Evolutionary conservation across 2,329 filamentous ascomycete species (phyloP).

Genomic region (Eutypa lata): DNA sequence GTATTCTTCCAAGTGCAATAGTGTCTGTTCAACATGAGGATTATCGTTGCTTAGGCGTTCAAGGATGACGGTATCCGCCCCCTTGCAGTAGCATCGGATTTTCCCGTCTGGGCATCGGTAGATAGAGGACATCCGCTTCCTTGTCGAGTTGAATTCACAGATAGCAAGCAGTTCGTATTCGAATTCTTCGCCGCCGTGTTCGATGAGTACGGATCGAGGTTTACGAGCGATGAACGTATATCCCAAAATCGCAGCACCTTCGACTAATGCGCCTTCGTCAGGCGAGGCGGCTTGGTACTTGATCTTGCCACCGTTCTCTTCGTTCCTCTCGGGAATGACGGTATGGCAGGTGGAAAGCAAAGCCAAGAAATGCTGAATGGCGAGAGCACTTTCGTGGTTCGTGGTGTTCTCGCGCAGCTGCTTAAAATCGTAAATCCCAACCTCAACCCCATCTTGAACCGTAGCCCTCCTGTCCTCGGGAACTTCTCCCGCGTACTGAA

Average conservation of each 20-base stretch:
- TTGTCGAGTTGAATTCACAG: conserved; percentile 98
- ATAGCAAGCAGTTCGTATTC: conserved; percentile 93
- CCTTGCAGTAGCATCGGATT: conserved; percentile 91
- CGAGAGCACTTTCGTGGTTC: conserved; percentile 47
- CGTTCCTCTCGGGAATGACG: conserved; percentile 86
- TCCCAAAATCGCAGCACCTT: conserved; percentile 80
- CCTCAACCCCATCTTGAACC: conserved; percentile 71
- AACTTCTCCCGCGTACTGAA: conserved; percentile 90
- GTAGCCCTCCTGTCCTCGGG: conserved; percentile 85
- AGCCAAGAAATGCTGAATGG: conserved; percentile 77
- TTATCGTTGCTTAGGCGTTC: conserved; percentile 84
- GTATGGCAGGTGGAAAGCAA: conserved; percentile 91
- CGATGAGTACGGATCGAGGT: conserved; percentile 82
- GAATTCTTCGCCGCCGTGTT: conserved; percentile 65
- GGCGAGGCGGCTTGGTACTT: conserved; percentile 98
- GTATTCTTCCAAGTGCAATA: conserved; percentile 97
- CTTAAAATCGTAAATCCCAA: conserved; percentile 82
- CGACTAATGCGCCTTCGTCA: conserved; percentile 93
- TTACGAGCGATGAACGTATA: conserved; percentile 91
- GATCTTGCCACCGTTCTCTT: conserved; percentile 75
- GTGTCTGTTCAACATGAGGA: conserved; percentile 81
- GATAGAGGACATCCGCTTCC: conserved; percentile 97
- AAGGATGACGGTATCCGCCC: conserved; percentile 94
- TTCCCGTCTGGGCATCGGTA: conserved; percentile 96
- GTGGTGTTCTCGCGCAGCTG: conserved; percentile 67